Evolutionary conservation across 2,329 filamentous ascomycete species (phyloP).

Genomic region (Paecilomyces dactylethromorphus): DNA sequence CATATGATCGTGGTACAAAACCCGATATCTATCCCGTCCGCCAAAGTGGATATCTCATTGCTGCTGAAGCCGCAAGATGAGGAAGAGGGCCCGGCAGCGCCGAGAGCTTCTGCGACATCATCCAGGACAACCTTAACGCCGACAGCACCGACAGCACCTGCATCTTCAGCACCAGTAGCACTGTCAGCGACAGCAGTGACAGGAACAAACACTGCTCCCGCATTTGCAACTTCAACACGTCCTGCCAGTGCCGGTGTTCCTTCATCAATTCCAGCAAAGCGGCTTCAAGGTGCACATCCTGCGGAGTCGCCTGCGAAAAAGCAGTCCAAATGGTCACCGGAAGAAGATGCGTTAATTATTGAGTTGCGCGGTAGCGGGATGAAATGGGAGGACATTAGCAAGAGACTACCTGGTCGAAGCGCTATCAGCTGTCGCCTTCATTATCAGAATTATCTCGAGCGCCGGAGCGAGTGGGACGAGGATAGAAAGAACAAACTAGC

Average conservation of each 20-base stretch:
- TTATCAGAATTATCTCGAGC: conserved; percentile 95
- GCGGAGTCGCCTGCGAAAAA: conserved; percentile 72
- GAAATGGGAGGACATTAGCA: conserved; percentile 99
- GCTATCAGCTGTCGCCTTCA: conserved; percentile 90
- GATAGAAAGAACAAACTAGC: conserved; percentile 97
- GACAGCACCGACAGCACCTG: conserved; percentile 23
- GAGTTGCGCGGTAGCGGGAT: conserved; percentile 83
- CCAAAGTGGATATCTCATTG: conserved; percentile 91
- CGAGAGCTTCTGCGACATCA: conserved; percentile 25
- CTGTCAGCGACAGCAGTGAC: conserved; percentile 23
- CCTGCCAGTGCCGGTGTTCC: conserved; percentile 25
- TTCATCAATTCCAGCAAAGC: conserved; percentile 28
- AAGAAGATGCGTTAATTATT: conserved; percentile 91
- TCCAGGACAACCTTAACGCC: conserved; percentile 18
- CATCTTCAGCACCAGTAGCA: conserved; percentile 16
- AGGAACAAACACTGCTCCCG: conserved; percentile 12
- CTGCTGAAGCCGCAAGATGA: conserved; percentile 62
- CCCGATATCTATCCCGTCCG: conserved; percentile 38
- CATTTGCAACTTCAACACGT: conserved; percentile 18
- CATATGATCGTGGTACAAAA: conserved; percentile 39
- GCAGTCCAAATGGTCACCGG: conserved; percentile 92
- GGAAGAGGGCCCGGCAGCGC: conserved; percentile 24
- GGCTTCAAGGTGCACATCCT: conserved; percentile 41
- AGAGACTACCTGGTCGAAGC: conserved; percentile 80
- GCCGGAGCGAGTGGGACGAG: conserved; percentile 91